phyloP scores from a whole-genome alignment of 1,284 basidiomycete genomes.

The Fomes fomentarius region DNA sequence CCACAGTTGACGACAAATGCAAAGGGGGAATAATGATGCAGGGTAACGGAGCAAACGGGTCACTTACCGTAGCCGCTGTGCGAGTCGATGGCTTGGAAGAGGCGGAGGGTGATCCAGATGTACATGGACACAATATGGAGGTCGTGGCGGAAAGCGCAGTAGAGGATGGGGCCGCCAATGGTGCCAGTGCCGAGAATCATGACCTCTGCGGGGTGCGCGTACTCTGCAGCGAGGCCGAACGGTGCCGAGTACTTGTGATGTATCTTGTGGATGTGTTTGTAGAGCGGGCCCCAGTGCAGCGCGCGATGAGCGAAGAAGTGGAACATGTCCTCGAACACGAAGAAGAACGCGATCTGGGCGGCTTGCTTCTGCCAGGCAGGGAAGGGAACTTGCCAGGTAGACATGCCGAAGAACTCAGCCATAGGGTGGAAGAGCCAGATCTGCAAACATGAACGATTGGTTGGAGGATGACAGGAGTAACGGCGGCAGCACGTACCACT shows the following conservation, averaged over 20 bases:
- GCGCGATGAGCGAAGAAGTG: constrained; percentile 90
- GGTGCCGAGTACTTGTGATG: constrained; percentile 98
- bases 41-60: neutral
- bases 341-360: constrained; percentile 89
- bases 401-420: constrained; percentile 89
- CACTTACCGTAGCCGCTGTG: constrained; percentile 93
- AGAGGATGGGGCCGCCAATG: constrained; percentile 86
- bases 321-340: constrained; percentile 96
- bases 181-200: constrained; percentile 90
- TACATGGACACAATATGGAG: constrained; percentile 94
- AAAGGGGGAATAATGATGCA: neutral
- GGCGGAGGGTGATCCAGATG: constrained; percentile 90
- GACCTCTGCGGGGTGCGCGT: constrained; percentile 94
- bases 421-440: constrained; percentile 98
- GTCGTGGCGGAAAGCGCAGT: constrained; percentile 73
- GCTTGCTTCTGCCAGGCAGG: constrained; percentile 71
- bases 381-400: constrained; percentile 93
- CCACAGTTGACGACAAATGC: neutral
- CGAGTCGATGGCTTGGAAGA: constrained; percentile 98
- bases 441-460: constrained; percentile 41
- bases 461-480: neutral
- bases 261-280: constrained; percentile 98
- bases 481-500: constrained; percentile 50
- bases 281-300: constrained; percentile 88
- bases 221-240: constrained; percentile 97